Base-by-base conservation (phyloP, 331 rosid genomes). In the Quercus lobata region DNA sequence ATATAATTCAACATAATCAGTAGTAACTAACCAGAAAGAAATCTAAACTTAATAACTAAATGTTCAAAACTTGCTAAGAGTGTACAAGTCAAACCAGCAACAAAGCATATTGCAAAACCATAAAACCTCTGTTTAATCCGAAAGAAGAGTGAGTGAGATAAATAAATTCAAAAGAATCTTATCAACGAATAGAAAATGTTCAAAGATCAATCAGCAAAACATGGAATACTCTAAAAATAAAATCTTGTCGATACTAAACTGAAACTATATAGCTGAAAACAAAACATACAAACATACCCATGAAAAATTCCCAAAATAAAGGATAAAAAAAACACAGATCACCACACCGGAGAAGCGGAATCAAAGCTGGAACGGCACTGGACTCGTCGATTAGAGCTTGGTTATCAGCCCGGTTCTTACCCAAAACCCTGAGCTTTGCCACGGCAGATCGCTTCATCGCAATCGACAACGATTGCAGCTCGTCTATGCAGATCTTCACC, bases 71-170 rank as follows among this genome's bases (percentile, higher is more conserved):
- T 88, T 90, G 92, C 98, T 91, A 94, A 77, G 62, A 94, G 87
- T 2, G 97, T 91, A 76, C 88, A 94, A 24, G 97, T 87, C 77
- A 92, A 72, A 30, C 98, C 98, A 79, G 97, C 88, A 78, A 86
- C 75, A 80, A 94, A 91, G 90, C 98, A 94, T 72, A 92, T 91
- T 73, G 93, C 90, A 72, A 94, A 94, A 76, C 98, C 98, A 55
- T 94, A 89, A 34, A 94, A 72, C 82, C 98, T 84, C 98, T 94
- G 94, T 30, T 58, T 34, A 84, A 66, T 78, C 65, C 84, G 35
- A 83, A 52, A 83, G 54, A 86, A 85, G 35, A 81, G 58, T 80
- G 52, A 83, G 72, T 74, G 22, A 77, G 53, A 62, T 46, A 24
- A 46, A 62, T 85, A 56, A 85, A 79, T 62, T 44, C 53, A 37